phyloP scores from a whole-genome alignment of 1,139 yeast species.

The Suhomyces choctaworum region DNA sequence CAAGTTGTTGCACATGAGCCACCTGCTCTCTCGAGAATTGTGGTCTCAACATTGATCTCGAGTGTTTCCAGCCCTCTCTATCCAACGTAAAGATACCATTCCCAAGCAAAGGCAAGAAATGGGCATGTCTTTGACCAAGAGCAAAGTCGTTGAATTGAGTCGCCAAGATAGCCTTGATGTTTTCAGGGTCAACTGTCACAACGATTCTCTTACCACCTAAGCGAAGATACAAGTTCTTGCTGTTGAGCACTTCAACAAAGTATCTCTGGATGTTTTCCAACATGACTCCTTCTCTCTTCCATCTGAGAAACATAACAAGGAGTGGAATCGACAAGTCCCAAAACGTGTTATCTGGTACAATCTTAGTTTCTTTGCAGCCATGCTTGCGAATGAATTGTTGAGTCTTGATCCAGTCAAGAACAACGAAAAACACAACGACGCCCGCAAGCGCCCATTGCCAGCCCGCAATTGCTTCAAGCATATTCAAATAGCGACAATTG shows the following conservation, averaged over 20 bases:
- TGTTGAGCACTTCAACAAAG: constrained; percentile 1
- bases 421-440: not conserved
- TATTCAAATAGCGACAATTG: not conserved
- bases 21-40: constrained; percentile 29
- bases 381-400: constrained; percentile 18
- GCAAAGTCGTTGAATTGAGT: constrained; percentile 28
- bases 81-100: constrained; percentile 31
- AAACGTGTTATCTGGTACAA: constrained; percentile 3
- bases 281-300: constrained; percentile 14
- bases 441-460: not conserved
- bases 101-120: constrained; percentile 23
- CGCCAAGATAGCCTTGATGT: constrained; percentile 27
- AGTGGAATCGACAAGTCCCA: constrained; percentile 7
- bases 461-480: not conserved
- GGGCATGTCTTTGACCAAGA: constrained; percentile 25
- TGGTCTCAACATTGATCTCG: constrained; percentile 29
- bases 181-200: constrained; percentile 24
- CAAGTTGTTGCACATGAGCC: constrained; percentile 26
- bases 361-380: constrained; percentile 21
- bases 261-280: constrained; percentile 11
- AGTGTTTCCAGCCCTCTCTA: constrained; percentile 29
- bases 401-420: not conserved
- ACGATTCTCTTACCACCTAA: constrained; percentile 17
- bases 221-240: constrained; percentile 10
- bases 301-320: constrained; percentile 11